Evolutionary conservation across 768 basidiomycete genomes (phyloP), one percentile per base, ranked within the genome.

Genomic region (Rhodotorula kratochvilovae): DNA sequence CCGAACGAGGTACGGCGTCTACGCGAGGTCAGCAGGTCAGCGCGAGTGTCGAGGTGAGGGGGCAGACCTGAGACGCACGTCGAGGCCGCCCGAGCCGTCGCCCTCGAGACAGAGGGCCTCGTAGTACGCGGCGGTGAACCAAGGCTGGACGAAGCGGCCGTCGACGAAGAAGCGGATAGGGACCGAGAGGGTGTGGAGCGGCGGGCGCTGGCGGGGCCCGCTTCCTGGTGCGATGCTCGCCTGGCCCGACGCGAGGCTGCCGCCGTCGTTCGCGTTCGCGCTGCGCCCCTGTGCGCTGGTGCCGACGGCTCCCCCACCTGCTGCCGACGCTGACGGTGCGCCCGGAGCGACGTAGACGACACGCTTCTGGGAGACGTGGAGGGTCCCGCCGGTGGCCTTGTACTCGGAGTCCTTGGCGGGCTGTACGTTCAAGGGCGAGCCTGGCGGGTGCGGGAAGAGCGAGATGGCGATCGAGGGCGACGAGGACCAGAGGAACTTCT

Each of bases 101-200:
- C 48, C 53, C 13, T 62, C 62, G 12, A 70, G 23, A 5, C 53
- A 61, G 12, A 57, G 21, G 17, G 68, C 68, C 25, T 74, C 61
- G 62, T 54, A 67, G 59, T 74, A 63, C 11, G 39, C 58, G 1
- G 70, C 67, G 13, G 61, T n/a, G 43, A 76, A 70, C 71, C 71
- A 70, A 5, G 73, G 70, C 59, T 77, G 71, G 54, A 71, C 65
- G 55, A 68, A 33, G 7, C 68, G 33, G 10, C 73, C 63, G 56
- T 76, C 68, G 27, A 64, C 36, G n/a, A 70, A 59, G 23, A 65
- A 35, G 23, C 56, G 21, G 46, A 71, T 53, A 12, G 70, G 67
- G 17, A 67, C 54, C 25, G 66, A 68, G 51, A 72, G 43, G 25
- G 60, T 66, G 17, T 51, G 16, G 21, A 71, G 56, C 36, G 16